Percentiles rank a stretch among this genome's conserved stretches.
These are phyloP conservation scores for Verticillium zaregamsianum DNA, from an alignment of 2,329 filamentous ascomycete species.

Conservation along the genomic window DNA sequence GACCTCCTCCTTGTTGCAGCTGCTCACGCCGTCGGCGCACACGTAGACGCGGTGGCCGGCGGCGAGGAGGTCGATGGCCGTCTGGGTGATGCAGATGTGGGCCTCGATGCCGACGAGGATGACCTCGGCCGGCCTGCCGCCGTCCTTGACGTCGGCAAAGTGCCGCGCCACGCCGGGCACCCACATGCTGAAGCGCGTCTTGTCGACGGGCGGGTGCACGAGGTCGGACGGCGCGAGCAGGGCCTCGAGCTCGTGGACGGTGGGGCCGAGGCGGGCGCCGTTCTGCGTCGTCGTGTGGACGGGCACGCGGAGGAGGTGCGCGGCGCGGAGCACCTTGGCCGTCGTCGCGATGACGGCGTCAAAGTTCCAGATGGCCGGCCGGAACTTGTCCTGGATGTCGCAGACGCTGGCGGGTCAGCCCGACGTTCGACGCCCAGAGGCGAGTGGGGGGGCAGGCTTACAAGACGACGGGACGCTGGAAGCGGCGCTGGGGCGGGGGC, in stretches of 20 bases:
- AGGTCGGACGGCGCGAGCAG: constrained; percentile 40
- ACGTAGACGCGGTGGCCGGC: constrained; percentile 80
- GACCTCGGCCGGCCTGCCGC: constrained; percentile 43
- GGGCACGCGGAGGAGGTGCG: constrained; percentile 66
- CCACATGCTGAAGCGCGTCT: constrained; percentile 87
- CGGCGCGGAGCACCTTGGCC: constrained; percentile 64
- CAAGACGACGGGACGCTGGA: constrained; percentile 13
- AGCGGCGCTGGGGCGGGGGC: constrained; percentile 6
- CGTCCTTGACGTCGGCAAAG: constrained; percentile 21
- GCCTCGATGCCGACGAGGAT: constrained; percentile 88
- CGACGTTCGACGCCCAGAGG: constrained; percentile 16
- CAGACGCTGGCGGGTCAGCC: constrained; percentile 62
- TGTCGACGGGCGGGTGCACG: constrained; percentile 60
- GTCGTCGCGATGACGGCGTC: constrained; percentile 71
- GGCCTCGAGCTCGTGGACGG: constrained; percentile 65
- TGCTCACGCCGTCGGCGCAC: constrained; percentile 84
- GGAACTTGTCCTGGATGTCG: constrained; percentile 93
- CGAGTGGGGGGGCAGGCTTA: constrained; percentile 24
- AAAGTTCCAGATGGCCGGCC: constrained; percentile 77
- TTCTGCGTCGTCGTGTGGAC: constrained; percentile 86
- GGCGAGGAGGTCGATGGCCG: constrained; percentile 72
- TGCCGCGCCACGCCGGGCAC: constrained; percentile 58
- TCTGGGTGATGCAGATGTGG: constrained; percentile 94
- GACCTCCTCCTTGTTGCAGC: constrained; percentile 79
- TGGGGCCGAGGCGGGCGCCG: constrained; percentile 70